These are phyloP conservation scores for Smittium mucronatum DNA, from an alignment of 371 early-diverging fungal genomes.

Conservation along the genomic window DNA sequence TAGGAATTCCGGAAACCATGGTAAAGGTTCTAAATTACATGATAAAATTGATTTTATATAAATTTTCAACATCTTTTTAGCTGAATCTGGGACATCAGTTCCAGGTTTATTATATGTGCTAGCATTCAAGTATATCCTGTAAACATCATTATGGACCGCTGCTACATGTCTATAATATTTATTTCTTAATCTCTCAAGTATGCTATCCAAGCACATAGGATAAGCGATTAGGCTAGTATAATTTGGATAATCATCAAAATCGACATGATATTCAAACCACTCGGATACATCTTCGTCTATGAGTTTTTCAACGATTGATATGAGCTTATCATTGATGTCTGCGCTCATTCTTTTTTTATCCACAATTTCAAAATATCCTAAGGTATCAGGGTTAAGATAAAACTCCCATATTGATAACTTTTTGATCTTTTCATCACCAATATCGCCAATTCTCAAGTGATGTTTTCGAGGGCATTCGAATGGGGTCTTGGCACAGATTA, in stretches of 20 bases:
- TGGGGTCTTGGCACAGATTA: not conserved
- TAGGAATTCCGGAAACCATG: not conserved
- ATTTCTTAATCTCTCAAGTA: constrained; percentile 40
- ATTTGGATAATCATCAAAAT: constrained; percentile 45
- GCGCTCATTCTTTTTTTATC: constrained; percentile 2
- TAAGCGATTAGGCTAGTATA: constrained; percentile 53
- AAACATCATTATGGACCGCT: constrained; percentile 52
- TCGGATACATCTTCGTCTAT: not conserved
- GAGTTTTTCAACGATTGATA: not conserved
- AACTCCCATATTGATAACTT: constrained; percentile 14
- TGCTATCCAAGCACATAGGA: constrained; percentile 50
- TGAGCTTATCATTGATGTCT: not conserved
- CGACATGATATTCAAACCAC: constrained; percentile 51
- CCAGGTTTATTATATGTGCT: constrained; percentile 48
- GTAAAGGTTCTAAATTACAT: not conserved
- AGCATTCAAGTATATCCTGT: constrained; percentile 50
- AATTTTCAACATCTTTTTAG: constrained; percentile 41
- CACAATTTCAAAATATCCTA: constrained; percentile 29
- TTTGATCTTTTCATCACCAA: constrained; percentile 46
- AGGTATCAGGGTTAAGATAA: constrained; percentile 22
- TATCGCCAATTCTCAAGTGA: constrained; percentile 12
- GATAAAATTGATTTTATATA: constrained; percentile 37
- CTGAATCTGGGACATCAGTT: constrained; percentile 42
- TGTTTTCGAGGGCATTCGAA: not conserved
- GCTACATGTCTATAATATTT: constrained; percentile 47